Evolutionary conservation across 2,329 filamentous ascomycete genomes (phyloP).

Genomic region (Coleophoma crateriformis): DNA sequence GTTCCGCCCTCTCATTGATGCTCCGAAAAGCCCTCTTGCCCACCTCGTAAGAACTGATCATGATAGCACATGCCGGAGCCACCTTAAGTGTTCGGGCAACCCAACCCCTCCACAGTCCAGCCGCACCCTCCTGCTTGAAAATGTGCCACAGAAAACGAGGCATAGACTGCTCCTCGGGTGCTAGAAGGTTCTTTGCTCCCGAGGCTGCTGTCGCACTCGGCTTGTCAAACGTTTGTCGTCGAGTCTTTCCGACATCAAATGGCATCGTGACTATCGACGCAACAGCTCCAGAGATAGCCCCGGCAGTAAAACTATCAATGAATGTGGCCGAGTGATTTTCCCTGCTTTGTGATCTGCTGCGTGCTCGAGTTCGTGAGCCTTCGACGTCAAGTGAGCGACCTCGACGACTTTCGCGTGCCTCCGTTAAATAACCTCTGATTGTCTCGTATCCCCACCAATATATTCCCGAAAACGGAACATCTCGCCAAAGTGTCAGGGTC

Average conservation of each 20-base stretch:
- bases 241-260: constrained; percentile 96
- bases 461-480: constrained; percentile 92
- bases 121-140: constrained; percentile 73
- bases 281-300: constrained; percentile 75
- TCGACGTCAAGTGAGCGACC: constrained; percentile 35
- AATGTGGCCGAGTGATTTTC: constrained; percentile 76
- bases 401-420: constrained; percentile 52
- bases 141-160: constrained; percentile 84
- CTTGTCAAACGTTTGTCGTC: constrained; percentile 78
- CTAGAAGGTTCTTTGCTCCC: constrained; percentile 29
- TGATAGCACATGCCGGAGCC: constrained; percentile 93
- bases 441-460: constrained; percentile 99
- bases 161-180: constrained; percentile 75
- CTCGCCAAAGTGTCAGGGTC: constrained; percentile 87
- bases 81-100: constrained; percentile 89
- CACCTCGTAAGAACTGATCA: constrained; percentile 97
- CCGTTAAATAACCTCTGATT: constrained; percentile 65
- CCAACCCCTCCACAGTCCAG: constrained; percentile 87
- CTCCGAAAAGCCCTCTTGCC: constrained; percentile 82
- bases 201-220: constrained; percentile 22
- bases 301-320: constrained; percentile 82
- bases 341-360: constrained; percentile 53
- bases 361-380: constrained; percentile 33
- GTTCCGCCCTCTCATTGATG: constrained; percentile 54
- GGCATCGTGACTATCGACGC: constrained; percentile 88